These are phyloP conservation scores for Diplocarpon mali DNA, from an alignment of 2,329 filamentous ascomycete species.

Conservation along the genomic window DNA sequence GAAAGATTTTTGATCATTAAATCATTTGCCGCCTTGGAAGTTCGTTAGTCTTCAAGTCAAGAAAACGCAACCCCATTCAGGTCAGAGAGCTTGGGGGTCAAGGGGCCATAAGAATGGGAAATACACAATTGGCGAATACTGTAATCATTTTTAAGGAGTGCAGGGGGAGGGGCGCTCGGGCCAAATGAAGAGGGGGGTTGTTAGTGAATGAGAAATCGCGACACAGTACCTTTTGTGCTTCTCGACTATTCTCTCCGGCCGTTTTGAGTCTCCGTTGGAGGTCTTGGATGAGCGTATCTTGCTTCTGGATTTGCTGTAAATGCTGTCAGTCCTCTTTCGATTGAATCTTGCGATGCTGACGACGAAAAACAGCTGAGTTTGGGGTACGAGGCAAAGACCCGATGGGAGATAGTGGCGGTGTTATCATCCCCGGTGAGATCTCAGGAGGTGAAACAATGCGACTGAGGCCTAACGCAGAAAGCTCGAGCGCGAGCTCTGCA, in stretches of 20 bases:
- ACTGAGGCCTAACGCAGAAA: constrained; percentile 5
- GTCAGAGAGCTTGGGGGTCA: neutral
- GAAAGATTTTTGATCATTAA: constrained; percentile 46
- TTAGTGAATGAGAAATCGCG: constrained; percentile 11
- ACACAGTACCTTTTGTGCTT: constrained; percentile 25
- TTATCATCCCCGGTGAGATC: constrained; percentile 1
- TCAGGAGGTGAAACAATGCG: neutral
- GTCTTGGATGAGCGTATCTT: constrained; percentile 20
- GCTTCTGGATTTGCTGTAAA: constrained; percentile 21
- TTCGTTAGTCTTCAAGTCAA: constrained; percentile 2
- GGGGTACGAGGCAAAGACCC: neutral
- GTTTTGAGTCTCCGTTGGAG: constrained; percentile 22
- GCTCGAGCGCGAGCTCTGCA: constrained; percentile 8
- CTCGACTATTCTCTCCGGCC: constrained; percentile 19
- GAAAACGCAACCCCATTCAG: neutral
- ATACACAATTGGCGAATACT: neutral
- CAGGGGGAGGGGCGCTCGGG: neutral
- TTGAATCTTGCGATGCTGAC: neutral
- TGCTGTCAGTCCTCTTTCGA: constrained; percentile 15
- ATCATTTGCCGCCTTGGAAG: constrained; percentile 23
- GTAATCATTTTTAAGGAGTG: no score
- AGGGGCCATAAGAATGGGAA: no score
- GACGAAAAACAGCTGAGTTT: neutral
- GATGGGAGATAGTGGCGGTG: constrained; percentile 4
- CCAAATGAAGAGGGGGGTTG: constrained; percentile 2